Conservation (phyloP, 805 yeast species). For the Spathaspora boniae region DNA sequence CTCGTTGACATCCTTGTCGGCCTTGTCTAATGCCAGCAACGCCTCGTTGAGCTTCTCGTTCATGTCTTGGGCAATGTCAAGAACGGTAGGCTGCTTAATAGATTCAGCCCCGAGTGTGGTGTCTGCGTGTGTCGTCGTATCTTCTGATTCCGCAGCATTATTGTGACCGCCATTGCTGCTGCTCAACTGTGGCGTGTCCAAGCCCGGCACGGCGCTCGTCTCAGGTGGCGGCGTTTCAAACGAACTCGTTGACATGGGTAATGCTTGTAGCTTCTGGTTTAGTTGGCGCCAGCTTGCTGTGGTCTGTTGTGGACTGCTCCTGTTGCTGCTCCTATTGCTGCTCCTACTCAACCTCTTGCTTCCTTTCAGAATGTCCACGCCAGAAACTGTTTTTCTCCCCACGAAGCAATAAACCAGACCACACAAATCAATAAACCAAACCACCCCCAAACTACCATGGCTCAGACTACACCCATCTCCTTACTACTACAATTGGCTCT, state of each 20-base stretch:
- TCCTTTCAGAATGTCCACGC: too few species aligned
- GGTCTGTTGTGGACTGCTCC: neutral
- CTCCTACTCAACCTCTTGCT: too few species aligned
- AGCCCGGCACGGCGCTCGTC: constrained; percentile 14
- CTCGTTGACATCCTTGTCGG: constrained; percentile 26
- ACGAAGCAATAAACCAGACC: too few species aligned
- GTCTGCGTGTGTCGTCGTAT: neutral
- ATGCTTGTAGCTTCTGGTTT: neutral
- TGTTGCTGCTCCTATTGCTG: constrained; percentile 1
- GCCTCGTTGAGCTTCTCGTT: constrained; percentile 24
- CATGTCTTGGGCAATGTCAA: constrained; percentile 34
- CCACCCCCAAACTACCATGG: too few species aligned
- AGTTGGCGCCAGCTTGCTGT: too few species aligned
- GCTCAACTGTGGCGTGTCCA: constrained; percentile 32
- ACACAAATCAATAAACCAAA: too few species aligned
- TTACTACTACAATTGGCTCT: too few species aligned
- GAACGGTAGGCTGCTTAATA: constrained; percentile 13
- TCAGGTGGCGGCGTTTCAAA: constrained; percentile 9
- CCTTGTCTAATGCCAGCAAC: constrained; percentile 18
- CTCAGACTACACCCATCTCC: too few species aligned
- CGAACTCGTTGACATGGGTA: constrained; percentile 6
- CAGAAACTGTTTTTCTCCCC: too few species aligned
- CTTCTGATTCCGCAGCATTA: neutral
- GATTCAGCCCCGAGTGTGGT: neutral
- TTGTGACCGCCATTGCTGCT: too few species aligned